Evolutionary conservation across 352 stramenopile genomes (phyloP), one percentile per base, ranked within the genome.

Genomic region (Pythium pyrilobum): DNA sequence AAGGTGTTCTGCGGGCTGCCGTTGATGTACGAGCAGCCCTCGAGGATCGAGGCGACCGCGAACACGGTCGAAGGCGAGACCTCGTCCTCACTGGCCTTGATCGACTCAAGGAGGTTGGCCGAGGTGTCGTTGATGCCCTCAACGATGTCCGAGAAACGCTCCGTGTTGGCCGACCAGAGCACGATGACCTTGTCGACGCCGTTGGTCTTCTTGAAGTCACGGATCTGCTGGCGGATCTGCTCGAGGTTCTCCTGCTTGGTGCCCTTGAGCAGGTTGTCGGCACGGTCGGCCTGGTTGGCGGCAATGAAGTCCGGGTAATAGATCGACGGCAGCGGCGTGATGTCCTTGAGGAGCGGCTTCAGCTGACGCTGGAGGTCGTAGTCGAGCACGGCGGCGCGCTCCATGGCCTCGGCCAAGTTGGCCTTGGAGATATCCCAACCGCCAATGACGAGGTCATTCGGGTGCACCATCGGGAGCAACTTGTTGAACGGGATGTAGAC

Each of bases 231-330:
- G 24, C 90, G 78, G 27, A 97, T 81, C 38, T 78, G 71, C 44
- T 98, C 95, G 58, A 99, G 72, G 74, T 99, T 96, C 69, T 98
- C 89, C 71, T 98, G 87, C 79, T 99, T 99, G 58, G 77, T 92
- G 52, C 96, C 96, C 50, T 78, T 93, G 31, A 99, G 72, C 27
- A 99, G 67, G 82, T 99, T 98, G 74, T 99, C 89, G 5, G 96
- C 97, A 59, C 97, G 93, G 62, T 99, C 96, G 31, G 86, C 84
- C 79, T 99, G 97, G 83, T 99, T 99, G 21, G 96, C 97, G 27
- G 97, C 97, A 56, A 99, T 99, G 62, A 99, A 99, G 69, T 99
- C 96, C 31, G 96, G 92, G 78, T 98, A 98, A 78, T 99, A 99
- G 49, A 99, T 97, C 23, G 87, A 97, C 5, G 96, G 96, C 28